A percentile compares a stretch with the other conserved stretches of the same genome.
Evolutionary conservation across 768 basidiomycete genomes (phyloP).

Genomic region (Galerina marginata): DNA sequence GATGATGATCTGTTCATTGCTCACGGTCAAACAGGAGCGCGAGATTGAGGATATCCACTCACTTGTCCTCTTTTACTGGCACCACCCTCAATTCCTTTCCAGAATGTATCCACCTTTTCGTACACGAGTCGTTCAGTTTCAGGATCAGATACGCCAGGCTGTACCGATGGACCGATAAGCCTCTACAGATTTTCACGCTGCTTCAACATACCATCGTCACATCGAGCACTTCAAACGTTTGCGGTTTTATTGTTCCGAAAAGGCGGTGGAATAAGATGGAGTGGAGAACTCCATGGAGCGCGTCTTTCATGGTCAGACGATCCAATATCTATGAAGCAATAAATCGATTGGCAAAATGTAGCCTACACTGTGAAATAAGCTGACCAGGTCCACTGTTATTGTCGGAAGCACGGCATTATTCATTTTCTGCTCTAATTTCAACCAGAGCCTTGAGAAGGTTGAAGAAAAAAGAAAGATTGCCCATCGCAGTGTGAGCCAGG

Average conservation of each 20-base stretch:
- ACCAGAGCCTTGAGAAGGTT: background rate
- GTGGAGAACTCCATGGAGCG: slow-evolving; percentile 78
- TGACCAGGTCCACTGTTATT: slow-evolving; percentile 57
- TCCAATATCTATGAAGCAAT: slow-evolving; percentile 62
- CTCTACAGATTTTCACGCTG: background rate
- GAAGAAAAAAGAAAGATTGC: background rate
- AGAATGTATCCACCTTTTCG: slow-evolving; percentile 79
- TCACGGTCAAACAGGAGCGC: no score
- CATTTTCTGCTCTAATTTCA: slow-evolving; percentile 13
- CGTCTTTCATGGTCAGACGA: slow-evolving; percentile 73
- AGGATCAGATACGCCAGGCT: slow-evolving; percentile 82
- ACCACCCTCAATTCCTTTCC: slow-evolving; percentile 74
- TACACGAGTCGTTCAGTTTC: slow-evolving; percentile 74
- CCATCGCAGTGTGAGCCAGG: no score
- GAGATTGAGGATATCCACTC: background rate
- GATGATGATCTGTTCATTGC: slow-evolving; percentile 58
- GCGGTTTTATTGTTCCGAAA: slow-evolving; percentile 80
- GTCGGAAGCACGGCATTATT: slow-evolving; percentile 40
- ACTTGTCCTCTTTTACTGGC: slow-evolving; percentile 75
- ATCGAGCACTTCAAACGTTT: slow-evolving; percentile 79
- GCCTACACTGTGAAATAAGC: background rate
- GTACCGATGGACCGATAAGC: background rate
- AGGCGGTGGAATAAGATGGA: slow-evolving; percentile 83
- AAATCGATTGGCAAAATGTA: slow-evolving; percentile 1
- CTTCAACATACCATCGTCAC: slow-evolving; percentile 74